Base-by-base conservation (phyloP, 2,329 filamentous ascomycete species). In the Colletotrichum lini region DNA sequence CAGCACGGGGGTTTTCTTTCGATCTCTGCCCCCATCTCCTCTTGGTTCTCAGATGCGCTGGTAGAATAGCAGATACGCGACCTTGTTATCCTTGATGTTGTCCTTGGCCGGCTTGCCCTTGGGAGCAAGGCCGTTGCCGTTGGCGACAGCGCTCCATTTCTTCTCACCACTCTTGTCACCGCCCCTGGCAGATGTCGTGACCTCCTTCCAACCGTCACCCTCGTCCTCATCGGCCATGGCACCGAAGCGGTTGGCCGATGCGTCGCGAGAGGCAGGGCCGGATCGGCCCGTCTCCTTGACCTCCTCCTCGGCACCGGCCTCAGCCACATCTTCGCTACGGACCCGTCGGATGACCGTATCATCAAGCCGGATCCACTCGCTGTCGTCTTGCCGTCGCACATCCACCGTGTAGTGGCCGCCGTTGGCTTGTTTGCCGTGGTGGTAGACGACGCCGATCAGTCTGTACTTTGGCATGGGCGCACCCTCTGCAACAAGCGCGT, bases 371-470 rank as follows among this genome's bases (percentile, higher is more conserved):
- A 99, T 93, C 96, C 96, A 99, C 81, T 98, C 95, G 26, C 90
- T 90, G n/a, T 93, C 94, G 79, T 99, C 96, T 81, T 98, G 96
- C 62, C 96, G 92, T 69, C 95, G 91, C 50, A 98, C 93, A 80
- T 99, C 96, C n/a, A 97, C 96, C 1, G 96, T 99, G 82, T 99
- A 99, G 81, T 99, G 96, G 4, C 96, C 96, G 63, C 94, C 95
- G 74, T 93, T 97, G 45, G 96, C 96, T 76, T 97, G 97, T 85
- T 97, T 98, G 72, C 96, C 96, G 77, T 99, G 96, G 78, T 99
- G 96, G 79, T 99, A 99, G 26, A 99, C 95, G 40, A 97, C 96
- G 23, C 92, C 93, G 73, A 92, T 96, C 16, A 99, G 89, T 60
- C 90, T 91, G 82, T 98, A 99, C 79, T 92, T 93, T 5, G 95